Evolutionary conservation across 108 stramenopile genomes (phyloP).

Genomic region (Asterionellopsis glacialis): DNA sequence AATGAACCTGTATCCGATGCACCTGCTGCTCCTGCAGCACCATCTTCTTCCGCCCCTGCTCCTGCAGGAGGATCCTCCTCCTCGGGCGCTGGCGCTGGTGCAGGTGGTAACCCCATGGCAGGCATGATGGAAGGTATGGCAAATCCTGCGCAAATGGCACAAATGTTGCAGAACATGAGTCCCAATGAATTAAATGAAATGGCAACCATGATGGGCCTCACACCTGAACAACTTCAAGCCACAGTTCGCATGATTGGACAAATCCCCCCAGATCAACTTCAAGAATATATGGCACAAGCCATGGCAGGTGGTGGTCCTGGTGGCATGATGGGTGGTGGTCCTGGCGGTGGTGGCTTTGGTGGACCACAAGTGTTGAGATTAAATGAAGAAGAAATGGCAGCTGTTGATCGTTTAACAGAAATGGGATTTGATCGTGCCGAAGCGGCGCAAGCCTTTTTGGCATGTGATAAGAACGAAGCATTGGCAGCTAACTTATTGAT

Average conservation of each 20-base stretch:
- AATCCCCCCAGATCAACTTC: constrained; percentile 93
- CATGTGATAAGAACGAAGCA: constrained; percentile 98
- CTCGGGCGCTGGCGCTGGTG: constrained; percentile 22
- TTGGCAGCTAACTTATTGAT: constrained; percentile 97
- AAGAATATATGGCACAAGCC: constrained; percentile 82
- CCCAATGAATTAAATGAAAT: constrained; percentile 85
- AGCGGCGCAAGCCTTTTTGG: constrained; percentile 95
- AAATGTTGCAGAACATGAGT: constrained; percentile 81
- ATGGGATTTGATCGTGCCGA: constrained; percentile 95
- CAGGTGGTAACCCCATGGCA: constrained; percentile 18
- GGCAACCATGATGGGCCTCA: constrained; percentile 90
- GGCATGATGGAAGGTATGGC: constrained; percentile 67
- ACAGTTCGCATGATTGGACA: constrained; percentile 85
- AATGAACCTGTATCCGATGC: constrained; percentile 85
- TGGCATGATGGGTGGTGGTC: constrained; percentile 43
- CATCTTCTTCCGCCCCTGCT: constrained; percentile 29
- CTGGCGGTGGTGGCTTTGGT: constrained; percentile 41
- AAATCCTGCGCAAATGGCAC: constrained; percentile 81
- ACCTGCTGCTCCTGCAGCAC: constrained; percentile 21
- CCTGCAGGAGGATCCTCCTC: constrained; percentile 16
- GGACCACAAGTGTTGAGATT: constrained; percentile 74
- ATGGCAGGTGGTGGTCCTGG: constrained; percentile 56
- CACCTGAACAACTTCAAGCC: constrained; percentile 88
- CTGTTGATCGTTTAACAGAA: constrained; percentile 89
- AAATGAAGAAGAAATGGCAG: constrained; percentile 93